Conservation (phyloP, 768 basidiomycete genomes). For the Tylopilus sp. region DNA sequence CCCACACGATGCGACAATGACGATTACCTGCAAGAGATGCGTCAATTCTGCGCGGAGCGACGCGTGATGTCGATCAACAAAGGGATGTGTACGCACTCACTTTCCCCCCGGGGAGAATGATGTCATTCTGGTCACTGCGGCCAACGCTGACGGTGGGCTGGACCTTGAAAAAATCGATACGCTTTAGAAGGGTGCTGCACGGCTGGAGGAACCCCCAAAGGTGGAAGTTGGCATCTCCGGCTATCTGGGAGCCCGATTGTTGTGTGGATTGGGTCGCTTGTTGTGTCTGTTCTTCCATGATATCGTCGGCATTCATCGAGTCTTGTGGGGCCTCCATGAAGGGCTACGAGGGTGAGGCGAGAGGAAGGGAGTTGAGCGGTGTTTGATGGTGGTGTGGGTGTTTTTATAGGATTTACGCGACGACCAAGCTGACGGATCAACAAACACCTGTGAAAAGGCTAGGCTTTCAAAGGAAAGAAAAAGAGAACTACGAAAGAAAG, state of each 20-base stretch:
- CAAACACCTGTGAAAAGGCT: constrained; percentile 21
- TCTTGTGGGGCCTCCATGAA: constrained; percentile 22
- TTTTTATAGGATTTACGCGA: constrained; percentile 21
- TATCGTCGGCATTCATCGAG: constrained; percentile 25
- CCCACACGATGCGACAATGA: constrained; percentile 38
- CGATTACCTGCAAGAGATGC: constrained; percentile 36
- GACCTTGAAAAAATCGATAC: constrained; percentile 62
- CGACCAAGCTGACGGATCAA: constrained; percentile 6
- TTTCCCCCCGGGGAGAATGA: constrained; percentile 66
- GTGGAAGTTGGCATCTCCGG: constrained; percentile 25
- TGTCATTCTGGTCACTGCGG: constrained; percentile 46
- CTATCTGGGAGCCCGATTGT: constrained; percentile 27
- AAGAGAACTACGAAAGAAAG: no score
- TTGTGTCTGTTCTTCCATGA: constrained; percentile 33
- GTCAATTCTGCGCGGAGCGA: constrained; percentile 15
- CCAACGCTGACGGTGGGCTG: constrained; percentile 52
- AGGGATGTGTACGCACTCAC: constrained; percentile 52
- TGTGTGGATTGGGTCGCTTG: constrained; percentile 42
- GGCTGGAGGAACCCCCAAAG: constrained; percentile 76
- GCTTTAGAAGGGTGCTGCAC: constrained; percentile 46
- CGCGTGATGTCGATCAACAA: constrained; percentile 11
- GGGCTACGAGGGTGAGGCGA: neutral
- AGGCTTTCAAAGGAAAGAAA: neutral
- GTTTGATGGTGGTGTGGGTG: neutral
- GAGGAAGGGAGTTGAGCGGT: neutral